Percentiles rank a stretch among this genome's conserved stretches.
phyloP scores from a whole-genome alignment of 2,329 filamentous ascomycete genomes.

The Pseudocercospora vitis region DNA sequence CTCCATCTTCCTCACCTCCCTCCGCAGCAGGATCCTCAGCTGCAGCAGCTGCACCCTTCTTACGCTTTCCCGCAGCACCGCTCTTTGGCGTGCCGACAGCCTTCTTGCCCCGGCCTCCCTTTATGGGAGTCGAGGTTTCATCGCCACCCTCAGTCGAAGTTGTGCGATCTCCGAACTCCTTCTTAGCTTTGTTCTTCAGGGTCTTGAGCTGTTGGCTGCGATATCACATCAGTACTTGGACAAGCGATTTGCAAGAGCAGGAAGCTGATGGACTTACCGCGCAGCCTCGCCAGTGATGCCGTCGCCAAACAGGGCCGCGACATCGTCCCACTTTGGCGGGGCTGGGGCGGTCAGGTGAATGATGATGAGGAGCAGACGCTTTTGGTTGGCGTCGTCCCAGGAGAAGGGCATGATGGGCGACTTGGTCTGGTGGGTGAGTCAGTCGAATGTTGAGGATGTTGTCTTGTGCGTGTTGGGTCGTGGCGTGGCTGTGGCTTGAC shows the following conservation, averaged over 20 bases:
- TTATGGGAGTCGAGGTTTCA: background rate
- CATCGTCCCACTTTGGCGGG: conserved; percentile 21
- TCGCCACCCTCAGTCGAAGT: background rate
- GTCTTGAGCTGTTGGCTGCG: conserved; percentile 9
- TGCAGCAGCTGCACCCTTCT: background rate
- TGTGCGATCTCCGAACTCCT: background rate
- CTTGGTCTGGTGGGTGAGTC: background rate
- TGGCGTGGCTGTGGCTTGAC: background rate
- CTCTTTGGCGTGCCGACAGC: background rate
- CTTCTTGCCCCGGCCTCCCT: background rate
- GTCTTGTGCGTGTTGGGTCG: background rate
- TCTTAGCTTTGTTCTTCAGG: background rate
- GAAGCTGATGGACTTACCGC: no score
- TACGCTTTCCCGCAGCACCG: conserved; percentile 17
- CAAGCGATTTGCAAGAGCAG: no score
- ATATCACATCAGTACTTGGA: no score
- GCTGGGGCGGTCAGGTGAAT: conserved; percentile 14
- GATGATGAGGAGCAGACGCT: conserved; percentile 16
- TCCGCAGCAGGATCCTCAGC: background rate
- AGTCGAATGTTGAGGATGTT: background rate
- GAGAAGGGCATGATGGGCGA: conserved; percentile 12
- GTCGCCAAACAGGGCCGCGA: conserved; percentile 10
- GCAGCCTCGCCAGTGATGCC: conserved; percentile 8
- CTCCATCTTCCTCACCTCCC: conserved; percentile 4
- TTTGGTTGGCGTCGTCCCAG: conserved; percentile 18